These are phyloP conservation scores for Epichloe glyceriae DNA, from an alignment of 2,329 filamentous ascomycete species.

Conservation along the genomic window DNA sequence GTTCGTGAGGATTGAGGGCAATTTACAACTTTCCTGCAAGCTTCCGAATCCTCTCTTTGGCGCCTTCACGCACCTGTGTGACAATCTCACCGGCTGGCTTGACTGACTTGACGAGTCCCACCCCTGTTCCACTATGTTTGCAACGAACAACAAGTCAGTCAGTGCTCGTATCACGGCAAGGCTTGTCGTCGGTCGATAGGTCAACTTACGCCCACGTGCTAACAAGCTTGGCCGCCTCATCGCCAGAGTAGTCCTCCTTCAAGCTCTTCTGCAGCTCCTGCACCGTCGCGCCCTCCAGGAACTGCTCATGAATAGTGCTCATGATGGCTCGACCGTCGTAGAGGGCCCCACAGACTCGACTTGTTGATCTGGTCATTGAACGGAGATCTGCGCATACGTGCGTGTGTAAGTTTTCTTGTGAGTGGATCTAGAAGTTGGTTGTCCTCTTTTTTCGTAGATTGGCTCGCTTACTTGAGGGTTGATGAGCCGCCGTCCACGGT, in stretches of 20 bases:
- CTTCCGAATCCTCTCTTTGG: conserved; percentile 21
- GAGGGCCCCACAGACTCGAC: conserved; percentile 26
- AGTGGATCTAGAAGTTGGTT: neutral
- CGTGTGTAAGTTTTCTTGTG: no score
- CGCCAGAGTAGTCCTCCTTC: conserved; percentile 22
- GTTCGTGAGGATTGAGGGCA: no score
- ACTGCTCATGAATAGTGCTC: conserved; percentile 26
- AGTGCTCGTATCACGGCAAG: no score
- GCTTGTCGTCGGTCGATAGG: neutral
- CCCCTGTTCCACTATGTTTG: conserved; percentile 25
- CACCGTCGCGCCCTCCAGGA: conserved; percentile 24
- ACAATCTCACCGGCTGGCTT: conserved; percentile 31
- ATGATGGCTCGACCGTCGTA: conserved; percentile 33
- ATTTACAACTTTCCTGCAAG: conserved; percentile 9
- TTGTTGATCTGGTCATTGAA: conserved; percentile 30
- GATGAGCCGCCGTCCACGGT: conserved; percentile 29
- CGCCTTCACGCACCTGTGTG: conserved; percentile 24
- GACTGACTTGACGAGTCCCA: conserved; percentile 30
- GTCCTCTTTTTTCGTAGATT: no score
- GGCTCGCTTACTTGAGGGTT: conserved; percentile 29
- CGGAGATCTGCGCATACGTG: conserved; percentile 16
- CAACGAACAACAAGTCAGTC: neutral
- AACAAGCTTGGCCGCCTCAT: conserved; percentile 19
- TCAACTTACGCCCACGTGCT: conserved; percentile 26
- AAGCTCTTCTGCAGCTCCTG: conserved; percentile 29